phyloP scores from a whole-genome alignment of 352 stramenopile species.

The Globisporangium parvum region DNA sequence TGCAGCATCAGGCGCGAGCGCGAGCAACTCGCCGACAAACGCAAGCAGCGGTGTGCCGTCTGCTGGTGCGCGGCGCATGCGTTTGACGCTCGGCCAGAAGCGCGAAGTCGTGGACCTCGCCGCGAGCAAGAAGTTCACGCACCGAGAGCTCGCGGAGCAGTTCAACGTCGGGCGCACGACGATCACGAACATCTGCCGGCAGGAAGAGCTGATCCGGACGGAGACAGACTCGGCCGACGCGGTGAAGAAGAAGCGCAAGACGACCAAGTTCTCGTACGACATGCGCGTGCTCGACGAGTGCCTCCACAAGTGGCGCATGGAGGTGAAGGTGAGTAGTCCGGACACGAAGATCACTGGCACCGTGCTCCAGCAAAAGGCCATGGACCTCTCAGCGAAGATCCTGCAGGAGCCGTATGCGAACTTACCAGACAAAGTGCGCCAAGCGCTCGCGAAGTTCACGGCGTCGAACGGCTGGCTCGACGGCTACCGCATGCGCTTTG shows the following conservation, averaged over 20 bases:
- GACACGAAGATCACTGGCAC: conserved; percentile 79
- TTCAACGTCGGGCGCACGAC: conserved; percentile 77
- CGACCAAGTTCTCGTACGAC: conserved; percentile 81
- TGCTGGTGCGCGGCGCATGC: conserved; percentile 39
- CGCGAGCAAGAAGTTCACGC: conserved; percentile 82
- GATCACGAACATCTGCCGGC: conserved; percentile 84
- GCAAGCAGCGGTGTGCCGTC: conserved; percentile 16
- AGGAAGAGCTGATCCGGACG: conserved; percentile 74
- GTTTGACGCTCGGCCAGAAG: conserved; percentile 78
- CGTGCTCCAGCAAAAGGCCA: conserved; percentile 76
- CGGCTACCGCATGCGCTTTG: conserved; percentile 79
- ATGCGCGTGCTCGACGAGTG: conserved; percentile 76
- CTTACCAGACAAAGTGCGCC: conserved; percentile 65
- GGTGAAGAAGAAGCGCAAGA: conserved; percentile 84
- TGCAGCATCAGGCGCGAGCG: not conserved
- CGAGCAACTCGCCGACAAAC: not conserved
- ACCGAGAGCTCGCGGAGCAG: conserved; percentile 76
- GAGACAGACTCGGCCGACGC: conserved; percentile 85
- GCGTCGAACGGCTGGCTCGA: conserved; percentile 84
- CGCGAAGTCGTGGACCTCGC: conserved; percentile 81
- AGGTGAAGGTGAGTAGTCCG: conserved; percentile 71
- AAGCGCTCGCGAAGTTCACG: conserved; percentile 68
- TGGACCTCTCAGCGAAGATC: conserved; percentile 78
- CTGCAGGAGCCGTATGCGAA: conserved; percentile 60
- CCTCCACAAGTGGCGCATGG: conserved; percentile 86